Conservation (phyloP, 768 basidiomycete species). For the Termitomyces sp. region DNA sequence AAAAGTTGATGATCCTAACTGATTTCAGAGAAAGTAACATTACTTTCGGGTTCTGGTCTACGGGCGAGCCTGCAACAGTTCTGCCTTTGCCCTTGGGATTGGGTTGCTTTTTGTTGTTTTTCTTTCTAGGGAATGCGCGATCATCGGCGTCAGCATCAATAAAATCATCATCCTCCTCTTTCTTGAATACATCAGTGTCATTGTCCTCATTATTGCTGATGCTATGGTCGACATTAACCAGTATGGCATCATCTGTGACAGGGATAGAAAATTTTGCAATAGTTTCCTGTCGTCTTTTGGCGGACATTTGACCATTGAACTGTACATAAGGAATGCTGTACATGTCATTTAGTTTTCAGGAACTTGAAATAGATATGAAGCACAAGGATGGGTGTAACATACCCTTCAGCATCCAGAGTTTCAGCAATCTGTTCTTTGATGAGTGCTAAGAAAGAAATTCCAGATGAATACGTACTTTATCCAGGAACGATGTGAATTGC, state of each 20-base stretch:
- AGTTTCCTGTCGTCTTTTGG: conserved; percentile 69
- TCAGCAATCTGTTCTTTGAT: conserved; percentile 54
- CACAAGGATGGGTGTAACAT: conserved; percentile 10
- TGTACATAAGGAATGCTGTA: conserved; percentile 68
- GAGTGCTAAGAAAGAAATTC: background rate
- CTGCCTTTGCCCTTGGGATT: conserved; percentile 32
- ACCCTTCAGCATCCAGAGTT: conserved; percentile 61
- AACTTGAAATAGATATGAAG: no score
- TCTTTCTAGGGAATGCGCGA: conserved; percentile 5
- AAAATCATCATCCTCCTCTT: conserved; percentile 23
- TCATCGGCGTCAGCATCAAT: conserved; percentile 24
- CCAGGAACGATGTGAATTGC: conserved; percentile 82
- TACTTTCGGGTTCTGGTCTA: conserved; percentile 53
- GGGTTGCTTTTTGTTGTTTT: conserved; percentile 18
- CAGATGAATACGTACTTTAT: conserved; percentile 45
- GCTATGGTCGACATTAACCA: background rate
- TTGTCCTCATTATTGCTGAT: conserved; percentile 29
- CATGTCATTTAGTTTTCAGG: background rate
- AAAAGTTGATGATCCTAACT: conserved; percentile 19
- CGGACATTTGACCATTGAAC: conserved; percentile 87
- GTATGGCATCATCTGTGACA: conserved; percentile 25
- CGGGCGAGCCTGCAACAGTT: conserved; percentile 1
- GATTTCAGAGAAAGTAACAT: conserved; percentile 87
- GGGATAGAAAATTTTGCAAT: conserved; percentile 72
- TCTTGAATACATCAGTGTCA: conserved; percentile 20